Conservation (phyloP, 78 protist genomes). For the Polysphondylium violaceum region DNA sequence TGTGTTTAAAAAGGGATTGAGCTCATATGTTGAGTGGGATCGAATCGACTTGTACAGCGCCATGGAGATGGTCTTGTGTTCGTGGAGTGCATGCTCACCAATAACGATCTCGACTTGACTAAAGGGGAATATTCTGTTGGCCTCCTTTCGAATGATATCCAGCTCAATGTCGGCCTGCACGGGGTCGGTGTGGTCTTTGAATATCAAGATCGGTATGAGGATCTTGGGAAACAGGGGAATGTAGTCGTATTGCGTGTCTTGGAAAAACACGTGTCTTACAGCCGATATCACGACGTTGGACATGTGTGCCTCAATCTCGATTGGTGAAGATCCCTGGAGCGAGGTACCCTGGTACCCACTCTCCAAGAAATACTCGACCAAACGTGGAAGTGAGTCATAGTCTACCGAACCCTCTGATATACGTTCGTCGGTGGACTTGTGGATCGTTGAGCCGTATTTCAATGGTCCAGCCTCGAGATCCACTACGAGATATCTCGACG, state of each 20-base stretch:
- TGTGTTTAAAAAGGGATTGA: constrained; percentile 22
- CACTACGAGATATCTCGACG: constrained; percentile 18
- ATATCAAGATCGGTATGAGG: constrained; percentile 41
- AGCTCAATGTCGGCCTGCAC: constrained; percentile 7
- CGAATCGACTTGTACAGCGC: constrained; percentile 65
- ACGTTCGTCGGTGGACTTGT: constrained; percentile 38
- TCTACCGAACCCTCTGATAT: constrained; percentile 36
- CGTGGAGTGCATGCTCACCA: constrained; percentile 62
- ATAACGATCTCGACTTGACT: constrained; percentile 19
- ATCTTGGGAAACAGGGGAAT: constrained; percentile 61
- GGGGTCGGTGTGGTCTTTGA: constrained; percentile 24
- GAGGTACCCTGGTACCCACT: constrained; percentile 46
- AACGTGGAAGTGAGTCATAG: constrained; percentile 59
- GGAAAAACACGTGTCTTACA: constrained; percentile 10
- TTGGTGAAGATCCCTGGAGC: constrained; percentile 58
- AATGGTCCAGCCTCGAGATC: constrained; percentile 56
- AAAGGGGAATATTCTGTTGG: constrained; percentile 59
- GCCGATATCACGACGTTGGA: not conserved
- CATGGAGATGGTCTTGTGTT: constrained; percentile 47
- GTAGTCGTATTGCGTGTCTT: constrained; percentile 20
- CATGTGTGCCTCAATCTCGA: constrained; percentile 53
- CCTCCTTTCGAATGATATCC: constrained; percentile 20
- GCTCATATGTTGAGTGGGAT: constrained; percentile 54
- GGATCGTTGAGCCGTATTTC: constrained; percentile 61
- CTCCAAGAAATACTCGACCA: constrained; percentile 46